Evolutionary conservation across 1,139 yeast species (phyloP).

Genomic region (Diutina rugosa): DNA sequence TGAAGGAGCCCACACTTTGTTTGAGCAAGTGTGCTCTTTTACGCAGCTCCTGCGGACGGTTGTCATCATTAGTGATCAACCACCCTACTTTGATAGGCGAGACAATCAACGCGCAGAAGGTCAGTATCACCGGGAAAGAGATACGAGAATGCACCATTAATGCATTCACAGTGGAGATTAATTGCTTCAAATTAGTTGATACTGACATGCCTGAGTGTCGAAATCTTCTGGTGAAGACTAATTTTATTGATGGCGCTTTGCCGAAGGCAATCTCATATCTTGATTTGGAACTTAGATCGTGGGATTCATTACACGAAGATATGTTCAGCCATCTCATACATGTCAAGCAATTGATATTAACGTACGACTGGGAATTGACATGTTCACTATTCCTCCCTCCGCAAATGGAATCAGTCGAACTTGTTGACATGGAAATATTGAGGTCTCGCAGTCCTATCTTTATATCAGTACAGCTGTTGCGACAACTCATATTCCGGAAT

Average conservation of each 20-base stretch:
- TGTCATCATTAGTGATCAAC: neutral
- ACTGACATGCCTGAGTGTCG: neutral
- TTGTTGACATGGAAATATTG: neutral
- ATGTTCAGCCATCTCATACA: neutral
- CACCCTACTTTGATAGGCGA: neutral
- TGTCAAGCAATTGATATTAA: neutral
- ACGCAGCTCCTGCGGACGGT: neutral
- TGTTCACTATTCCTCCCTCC: neutral
- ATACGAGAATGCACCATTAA: neutral
- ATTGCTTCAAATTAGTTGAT: neutral
- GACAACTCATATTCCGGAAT: neutral
- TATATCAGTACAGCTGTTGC: neutral
- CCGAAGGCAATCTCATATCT: neutral
- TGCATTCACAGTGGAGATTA: neutral
- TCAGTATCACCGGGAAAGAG: neutral
- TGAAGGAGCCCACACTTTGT: neutral
- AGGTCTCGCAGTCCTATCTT: neutral
- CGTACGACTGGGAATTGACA: neutral
- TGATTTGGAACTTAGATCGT: neutral
- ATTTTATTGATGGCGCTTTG: neutral
- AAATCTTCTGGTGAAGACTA: neutral
- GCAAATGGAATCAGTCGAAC: neutral
- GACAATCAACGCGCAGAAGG: neutral
- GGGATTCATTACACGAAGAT: neutral
- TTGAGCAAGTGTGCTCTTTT: neutral